phyloP scores from a whole-genome alignment of 495 filamentous ascomycete species.

The Penicillium ochrochloron region DNA sequence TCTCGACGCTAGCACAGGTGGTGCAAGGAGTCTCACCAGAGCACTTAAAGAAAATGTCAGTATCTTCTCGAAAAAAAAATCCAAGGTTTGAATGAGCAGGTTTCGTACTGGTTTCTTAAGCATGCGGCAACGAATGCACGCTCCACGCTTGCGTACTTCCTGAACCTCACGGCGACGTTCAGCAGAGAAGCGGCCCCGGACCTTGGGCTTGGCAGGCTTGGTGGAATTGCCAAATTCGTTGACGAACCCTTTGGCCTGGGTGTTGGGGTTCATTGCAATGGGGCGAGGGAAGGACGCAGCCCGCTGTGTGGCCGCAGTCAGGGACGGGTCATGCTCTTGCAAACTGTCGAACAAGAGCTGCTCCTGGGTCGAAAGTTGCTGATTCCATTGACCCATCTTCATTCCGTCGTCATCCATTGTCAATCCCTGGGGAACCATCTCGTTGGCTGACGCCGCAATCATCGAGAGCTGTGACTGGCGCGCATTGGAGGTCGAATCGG shows the following conservation, averaged over 20 bases:
- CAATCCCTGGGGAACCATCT: conserved; percentile 52
- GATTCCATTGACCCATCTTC: conserved; percentile 46
- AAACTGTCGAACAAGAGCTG: conserved; percentile 53
- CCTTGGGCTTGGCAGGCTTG: conserved; percentile 58
- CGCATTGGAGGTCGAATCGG: conserved; percentile 44
- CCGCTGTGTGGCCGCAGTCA: conserved; percentile 52
- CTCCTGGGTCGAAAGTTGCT: conserved; percentile 48
- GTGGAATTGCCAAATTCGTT: conserved; percentile 60
- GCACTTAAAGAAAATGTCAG: conserved; percentile 50
- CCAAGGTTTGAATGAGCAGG: not conserved
- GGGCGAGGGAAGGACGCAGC: conserved; percentile 55
- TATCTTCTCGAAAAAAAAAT: not conserved
- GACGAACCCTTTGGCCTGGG: conserved; percentile 59
- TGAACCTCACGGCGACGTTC: conserved; percentile 76
- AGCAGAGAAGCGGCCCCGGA: conserved; percentile 70
- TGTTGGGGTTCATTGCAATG: conserved; percentile 60
- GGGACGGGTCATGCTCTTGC: conserved; percentile 50
- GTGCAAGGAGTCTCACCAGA: conserved; percentile 79
- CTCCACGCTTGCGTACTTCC: conserved; percentile 77
- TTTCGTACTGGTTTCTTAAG: conserved; percentile 72
- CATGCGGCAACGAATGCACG: conserved; percentile 86
- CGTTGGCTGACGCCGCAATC: conserved; percentile 55
- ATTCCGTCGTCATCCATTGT: conserved; percentile 48
- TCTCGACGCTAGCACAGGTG: conserved; percentile 77
- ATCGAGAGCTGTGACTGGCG: conserved; percentile 53